Base-by-base conservation (phyloP, 208 protist species). In the Crithidia bombi region DNA sequence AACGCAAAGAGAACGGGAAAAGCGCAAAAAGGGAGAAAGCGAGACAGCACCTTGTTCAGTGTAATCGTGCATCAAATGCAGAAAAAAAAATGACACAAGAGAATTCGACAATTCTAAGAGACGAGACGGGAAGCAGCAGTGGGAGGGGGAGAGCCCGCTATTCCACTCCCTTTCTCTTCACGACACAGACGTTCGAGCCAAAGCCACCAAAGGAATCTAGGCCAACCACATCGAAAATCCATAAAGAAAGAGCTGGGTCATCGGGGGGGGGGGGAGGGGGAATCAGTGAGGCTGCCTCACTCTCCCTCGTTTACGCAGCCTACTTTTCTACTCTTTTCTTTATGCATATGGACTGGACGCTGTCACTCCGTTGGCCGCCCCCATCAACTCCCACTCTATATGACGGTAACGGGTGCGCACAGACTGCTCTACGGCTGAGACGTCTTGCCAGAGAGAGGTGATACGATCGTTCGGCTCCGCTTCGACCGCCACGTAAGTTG, bases 301-400 rank as follows among this genome's bases (percentile, higher is more conserved):
- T n/a, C n/a, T n/a, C n/a, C 38, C 38, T 43, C 38, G 7, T 49
- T 49, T 21, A n/a, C 44, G 56, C 5, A 36, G 23, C 28, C 5
- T 63, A 36, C 23, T n/a, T n/a, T n/a, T n/a, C n/a, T 21, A 30
- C 25, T 63, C 36, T 12, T 3, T n/a, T 23, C 17, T 33, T 26
- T 23, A 11, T 2, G 36, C 21, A 23, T n/a, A 32, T 7, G 35
- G 21, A 11, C 2, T 15, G 0, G 33, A 12, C 14, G n/a, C n/a
- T n/a, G 46, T 21, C 23, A 35, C 0, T 9, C 33, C 44, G 12
- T 56, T 17, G 0, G 49, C 50, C 17, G 44, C 64, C 32, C 15
- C 50, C 58, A 51, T 54, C 35, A 77, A 33, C 50, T 70, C 71
- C 5, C 56, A 49, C 56, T 71, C 26, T 38, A 77, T 38, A 11